Evolutionary conservation across 2,329 filamentous ascomycete genomes (phyloP), one percentile per base, ranked within the genome.

Genomic region (Phialophora chinensis): DNA sequence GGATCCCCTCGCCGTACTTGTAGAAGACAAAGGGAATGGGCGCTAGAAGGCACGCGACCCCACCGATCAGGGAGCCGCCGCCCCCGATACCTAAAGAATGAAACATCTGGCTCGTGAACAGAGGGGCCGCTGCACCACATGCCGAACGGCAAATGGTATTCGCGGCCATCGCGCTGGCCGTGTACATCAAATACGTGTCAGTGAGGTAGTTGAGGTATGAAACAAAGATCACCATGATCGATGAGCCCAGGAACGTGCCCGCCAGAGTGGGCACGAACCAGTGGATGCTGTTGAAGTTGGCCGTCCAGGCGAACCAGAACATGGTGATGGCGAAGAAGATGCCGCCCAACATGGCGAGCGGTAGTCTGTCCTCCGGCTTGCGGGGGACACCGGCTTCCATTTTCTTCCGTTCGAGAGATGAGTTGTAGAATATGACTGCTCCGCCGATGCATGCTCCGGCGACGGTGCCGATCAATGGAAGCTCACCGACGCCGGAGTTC

Each of bases 271-370:
- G 81, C 0, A 83, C 81, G 33, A 82, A 78, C 82, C 82, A 84
- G 66, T 80, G 80, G 4, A 82, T 71, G 59, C 68, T 71, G 65
- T 66, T 80, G 78, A 66, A 74, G 25, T 80, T 82, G 52, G 85
- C 83, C 0, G 85, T 86, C 86, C 86, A 88, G 0, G 84, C 86
- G 64, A 87, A 85, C 85, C 85, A 87, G 74, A 88, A 87, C 14
- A 87, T 79, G 17, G 84, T 83, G 50, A 86, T 74, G 0, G 87
- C 86, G 44, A 89, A 80, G n/a, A 78, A 76, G 33, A 86, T 77
- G 62, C 79, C 81, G 35, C 82, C 83, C 2, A 83, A 63, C 71
- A 85, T 83, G 58, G 79, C 80, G 11, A 83, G 80, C 1, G 83
- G 81, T 2, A 87, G 74, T 56, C 83, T 84, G 57, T 83, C 83